These are phyloP conservation scores for Colletotrichum limetticola DNA, from an alignment of 2,329 filamentous ascomycete species.

Conservation along the genomic window DNA sequence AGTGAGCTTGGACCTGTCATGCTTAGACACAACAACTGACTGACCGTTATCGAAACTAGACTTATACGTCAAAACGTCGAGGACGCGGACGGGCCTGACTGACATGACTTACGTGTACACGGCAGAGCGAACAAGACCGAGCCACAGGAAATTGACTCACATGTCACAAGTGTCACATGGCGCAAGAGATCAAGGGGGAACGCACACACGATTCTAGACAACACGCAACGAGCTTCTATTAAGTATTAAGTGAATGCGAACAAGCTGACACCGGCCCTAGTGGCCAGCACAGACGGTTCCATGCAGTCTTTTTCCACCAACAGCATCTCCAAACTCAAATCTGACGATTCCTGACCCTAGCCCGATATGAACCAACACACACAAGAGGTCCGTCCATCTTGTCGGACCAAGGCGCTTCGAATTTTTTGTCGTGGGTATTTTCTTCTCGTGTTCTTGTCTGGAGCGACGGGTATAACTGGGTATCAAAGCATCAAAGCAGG, in stretches of 20 bases:
- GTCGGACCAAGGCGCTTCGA: constrained; percentile 36
- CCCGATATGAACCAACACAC: constrained; percentile 37
- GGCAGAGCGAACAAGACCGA: constrained; percentile 14
- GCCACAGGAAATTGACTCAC: background rate
- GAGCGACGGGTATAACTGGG: constrained; percentile 47
- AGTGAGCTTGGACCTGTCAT: background rate
- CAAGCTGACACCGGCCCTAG: constrained; percentile 35
- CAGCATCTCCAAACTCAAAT: constrained; percentile 33
- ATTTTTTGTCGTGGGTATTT: constrained; percentile 39
- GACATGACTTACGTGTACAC: background rate
- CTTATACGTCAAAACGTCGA: constrained; percentile 5
- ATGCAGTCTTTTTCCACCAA: constrained; percentile 32
- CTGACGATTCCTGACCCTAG: constrained; percentile 34
- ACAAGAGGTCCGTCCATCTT: constrained; percentile 29
- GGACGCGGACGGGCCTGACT: background rate
- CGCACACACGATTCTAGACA: background rate
- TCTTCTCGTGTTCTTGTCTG: constrained; percentile 39
- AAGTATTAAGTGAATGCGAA: constrained; percentile 50
- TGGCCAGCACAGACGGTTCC: constrained; percentile 33
- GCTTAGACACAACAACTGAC: background rate
- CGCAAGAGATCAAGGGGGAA: background rate
- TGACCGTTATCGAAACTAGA: background rate
- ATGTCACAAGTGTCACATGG: background rate
- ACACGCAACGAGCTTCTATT: constrained; percentile 53
- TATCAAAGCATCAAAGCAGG: constrained; percentile 48